Conservation (phyloP, 768 basidiomycete species). For the Leucogyrophana mollusca region DNA sequence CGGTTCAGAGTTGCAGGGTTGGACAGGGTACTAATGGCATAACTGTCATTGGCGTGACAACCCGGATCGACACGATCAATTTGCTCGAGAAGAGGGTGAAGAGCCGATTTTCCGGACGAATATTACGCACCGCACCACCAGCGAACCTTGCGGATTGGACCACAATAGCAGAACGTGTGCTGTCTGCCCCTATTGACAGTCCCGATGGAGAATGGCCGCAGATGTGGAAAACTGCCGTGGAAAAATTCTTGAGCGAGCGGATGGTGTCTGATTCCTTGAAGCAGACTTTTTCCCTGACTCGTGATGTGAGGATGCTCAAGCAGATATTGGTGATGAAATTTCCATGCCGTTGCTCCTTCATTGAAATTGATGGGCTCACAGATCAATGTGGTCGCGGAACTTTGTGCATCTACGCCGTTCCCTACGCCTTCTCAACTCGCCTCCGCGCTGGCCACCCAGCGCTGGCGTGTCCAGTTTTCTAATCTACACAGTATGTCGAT, state of each 20-base stretch:
- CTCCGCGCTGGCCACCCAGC: constrained; percentile 48
- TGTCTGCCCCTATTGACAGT: constrained; percentile 32
- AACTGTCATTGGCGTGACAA: constrained; percentile 84
- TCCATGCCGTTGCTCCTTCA: too few relatives aligned
- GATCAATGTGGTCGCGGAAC: constrained; percentile 42
- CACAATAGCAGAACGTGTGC: constrained; percentile 42
- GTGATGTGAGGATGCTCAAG: constrained; percentile 56
- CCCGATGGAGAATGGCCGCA: constrained; percentile 53
- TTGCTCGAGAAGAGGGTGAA: constrained; percentile 95
- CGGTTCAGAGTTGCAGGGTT: constrained; percentile 81
- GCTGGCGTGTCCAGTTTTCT: constrained; percentile 51
- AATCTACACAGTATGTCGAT: constrained; percentile 50
- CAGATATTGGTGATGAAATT: constrained; percentile 53
- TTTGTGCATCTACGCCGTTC: constrained; percentile 54
- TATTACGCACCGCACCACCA: constrained; percentile 73
- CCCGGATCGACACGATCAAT: constrained; percentile 84
- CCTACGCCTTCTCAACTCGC: constrained; percentile 46
- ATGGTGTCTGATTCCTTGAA: constrained; percentile 44
- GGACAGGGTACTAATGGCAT: constrained; percentile 62
- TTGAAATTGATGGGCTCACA: constrained; percentile 22
- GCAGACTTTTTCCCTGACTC: constrained; percentile 61
- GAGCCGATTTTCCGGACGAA: constrained; percentile 93
- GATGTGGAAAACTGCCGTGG: constrained; percentile 58
- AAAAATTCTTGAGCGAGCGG: constrained; percentile 53
- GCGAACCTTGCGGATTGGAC: constrained; percentile 48